Percentiles rank a stretch among this genome's conserved stretches.
phyloP scores from a whole-genome alignment of 2,329 filamentous ascomycete species.

The Aspergillus fijiensis region DNA sequence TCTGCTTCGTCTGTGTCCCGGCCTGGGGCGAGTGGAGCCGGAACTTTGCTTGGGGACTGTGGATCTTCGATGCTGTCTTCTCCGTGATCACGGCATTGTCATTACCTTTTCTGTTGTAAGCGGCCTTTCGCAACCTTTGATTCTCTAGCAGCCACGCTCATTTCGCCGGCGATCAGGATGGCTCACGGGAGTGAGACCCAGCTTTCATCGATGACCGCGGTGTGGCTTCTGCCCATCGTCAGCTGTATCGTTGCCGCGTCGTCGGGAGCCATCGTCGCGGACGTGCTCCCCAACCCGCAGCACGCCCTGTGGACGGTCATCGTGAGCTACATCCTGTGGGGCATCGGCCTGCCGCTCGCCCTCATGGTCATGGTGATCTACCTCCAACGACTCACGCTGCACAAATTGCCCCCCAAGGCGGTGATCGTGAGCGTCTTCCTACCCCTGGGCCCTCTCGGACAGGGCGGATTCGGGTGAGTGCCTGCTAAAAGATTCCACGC shows the following conservation, averaged over 20 bases:
- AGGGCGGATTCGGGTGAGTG: conserved; percentile 60
- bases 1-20: conserved; percentile 59
- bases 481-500: background rate
- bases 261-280: conserved; percentile 63
- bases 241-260: conserved; percentile 66
- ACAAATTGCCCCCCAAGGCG: conserved; percentile 67
- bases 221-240: conserved; percentile 66
- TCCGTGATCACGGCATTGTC: conserved; percentile 56
- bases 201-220: conserved; percentile 64
- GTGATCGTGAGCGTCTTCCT: conserved; percentile 69
- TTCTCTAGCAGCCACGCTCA: background rate
- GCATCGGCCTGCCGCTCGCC: conserved; percentile 61
- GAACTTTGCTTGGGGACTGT: conserved; percentile 57
- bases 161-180: conserved; percentile 21
- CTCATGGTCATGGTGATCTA: conserved; percentile 67
- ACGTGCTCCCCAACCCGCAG: conserved; percentile 54
- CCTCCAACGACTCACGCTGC: conserved; percentile 65
- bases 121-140: background rate
- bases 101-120: conserved; percentile 59
- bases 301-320: conserved; percentile 64
- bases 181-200: conserved; percentile 21
- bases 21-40: conserved; percentile 61
- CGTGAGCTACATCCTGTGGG: conserved; percentile 69
- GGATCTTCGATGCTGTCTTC: conserved; percentile 58
- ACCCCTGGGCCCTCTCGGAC: conserved; percentile 65